Evolutionary conservation across 2,329 filamentous ascomycete genomes (phyloP).

Genomic region (Erysiphe pulchra): DNA sequence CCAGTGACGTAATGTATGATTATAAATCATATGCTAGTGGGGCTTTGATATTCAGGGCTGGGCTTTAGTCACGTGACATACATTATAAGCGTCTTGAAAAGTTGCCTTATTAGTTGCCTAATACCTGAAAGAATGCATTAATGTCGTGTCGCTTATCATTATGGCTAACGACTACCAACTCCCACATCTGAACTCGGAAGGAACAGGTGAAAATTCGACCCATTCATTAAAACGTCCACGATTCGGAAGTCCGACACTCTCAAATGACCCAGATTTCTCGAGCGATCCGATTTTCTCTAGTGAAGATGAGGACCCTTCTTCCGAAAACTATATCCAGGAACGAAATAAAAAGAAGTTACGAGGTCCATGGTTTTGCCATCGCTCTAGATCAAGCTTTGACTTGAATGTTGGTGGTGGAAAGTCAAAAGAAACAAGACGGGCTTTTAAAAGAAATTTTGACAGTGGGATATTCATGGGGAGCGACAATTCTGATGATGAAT

Average conservation of each 20-base stretch:
- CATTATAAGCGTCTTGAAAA: too few relatives aligned
- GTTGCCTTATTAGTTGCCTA: too few relatives aligned
- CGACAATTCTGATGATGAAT: conserved; percentile 20
- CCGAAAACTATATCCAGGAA: conserved; percentile 35
- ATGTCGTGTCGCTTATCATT: neutral
- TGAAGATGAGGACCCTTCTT: conserved; percentile 41
- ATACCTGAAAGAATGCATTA: too few relatives aligned
- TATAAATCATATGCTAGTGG: too few relatives aligned
- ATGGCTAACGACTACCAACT: conserved; percentile 7
- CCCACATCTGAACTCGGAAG: conserved; percentile 6
- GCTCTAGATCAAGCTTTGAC: conserved; percentile 14
- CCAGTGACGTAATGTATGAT: too few relatives aligned
- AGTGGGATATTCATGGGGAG: conserved; percentile 45
- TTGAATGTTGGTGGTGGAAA: conserved; percentile 3
- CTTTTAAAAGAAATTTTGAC: conserved; percentile 33
- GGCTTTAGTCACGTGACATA: too few relatives aligned
- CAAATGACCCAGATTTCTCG: conserved; percentile 18
- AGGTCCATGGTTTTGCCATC: conserved; percentile 43
- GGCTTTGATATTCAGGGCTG: too few relatives aligned
- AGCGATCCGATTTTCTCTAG: conserved; percentile 50
- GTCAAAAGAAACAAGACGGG: conserved; percentile 18
- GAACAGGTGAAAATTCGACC: conserved; percentile 3
- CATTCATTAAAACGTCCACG: conserved; percentile 16
- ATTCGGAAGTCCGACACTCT: conserved; percentile 5
- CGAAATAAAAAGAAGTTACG: conserved; percentile 35